Base-by-base conservation (phyloP, 129 eudicot species). In the Centaurea solstitialis region DNA sequence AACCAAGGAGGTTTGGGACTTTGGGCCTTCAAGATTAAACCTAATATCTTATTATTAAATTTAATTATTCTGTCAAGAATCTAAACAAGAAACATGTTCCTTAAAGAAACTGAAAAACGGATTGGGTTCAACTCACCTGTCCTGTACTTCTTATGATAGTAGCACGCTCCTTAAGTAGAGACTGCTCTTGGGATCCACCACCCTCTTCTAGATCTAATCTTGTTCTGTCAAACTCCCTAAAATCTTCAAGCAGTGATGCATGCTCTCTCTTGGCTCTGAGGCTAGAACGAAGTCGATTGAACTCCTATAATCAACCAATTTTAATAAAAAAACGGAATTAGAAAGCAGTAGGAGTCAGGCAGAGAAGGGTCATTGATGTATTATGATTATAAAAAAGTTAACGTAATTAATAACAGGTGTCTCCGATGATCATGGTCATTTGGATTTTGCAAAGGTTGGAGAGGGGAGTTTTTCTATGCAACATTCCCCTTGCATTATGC, bases 231-330 rank as follows among this genome's bases (percentile, higher is more conserved):
- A 95, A 89, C 86, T 95, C 98, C 83, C 97, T 85, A 72, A 95
- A 93, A 87, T 95, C 98, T 79, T 95, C 95, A 41, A 95, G 93
- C 87, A 95, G 79, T 67, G 98, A 93, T 59, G 99, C 99, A 83
- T 96, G 99, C 82, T 96, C 99, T 87, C 89, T 93, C 86, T 93
- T 96, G 28, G 98, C 98, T 84, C 93, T 88, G 77, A 91, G 90
- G 82, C 98, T 93, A 45, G 97, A 96, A 39, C 96, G 89, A 62
- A 96, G 92, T 83, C 92, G 85, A 80, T 88, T 85, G 71, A 92
- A 96, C 85, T 93, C 98, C 99, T 96, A 79, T 64, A 88, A 70
- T 35, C 45, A 74, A 80, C 45, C 61, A 75, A 73, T 71, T 9
- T 72, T 59, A 20, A 70, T 20, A 50, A 61, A 10, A 10, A 39